phyloP scores from a whole-genome alignment of 345 rosid genomes.

The Arabidopsis arenosa region DNA sequence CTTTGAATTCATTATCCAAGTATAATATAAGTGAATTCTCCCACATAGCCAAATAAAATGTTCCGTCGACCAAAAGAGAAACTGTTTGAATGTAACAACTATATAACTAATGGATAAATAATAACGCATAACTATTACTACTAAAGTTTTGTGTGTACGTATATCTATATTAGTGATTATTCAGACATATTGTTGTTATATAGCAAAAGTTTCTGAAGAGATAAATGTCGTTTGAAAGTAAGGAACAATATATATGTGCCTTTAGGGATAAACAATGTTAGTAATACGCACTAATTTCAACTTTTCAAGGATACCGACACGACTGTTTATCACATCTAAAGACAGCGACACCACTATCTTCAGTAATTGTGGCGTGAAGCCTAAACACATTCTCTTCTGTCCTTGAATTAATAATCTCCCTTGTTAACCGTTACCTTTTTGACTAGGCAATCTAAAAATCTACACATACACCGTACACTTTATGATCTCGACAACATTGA shows the following conservation, averaged over 20 bases:
- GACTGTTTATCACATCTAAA: constrained; percentile 28
- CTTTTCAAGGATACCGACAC: constrained; percentile 25
- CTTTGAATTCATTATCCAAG: neutral
- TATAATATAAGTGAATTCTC: neutral
- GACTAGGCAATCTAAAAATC: neutral
- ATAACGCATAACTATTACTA: neutral
- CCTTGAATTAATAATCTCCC: neutral
- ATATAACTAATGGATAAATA: neutral
- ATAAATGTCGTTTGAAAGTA: constrained; percentile 23
- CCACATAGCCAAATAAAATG: constrained; percentile 7
- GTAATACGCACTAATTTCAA: constrained; percentile 25
- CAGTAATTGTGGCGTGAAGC: constrained; percentile 32
- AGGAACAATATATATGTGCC: constrained; percentile 24
- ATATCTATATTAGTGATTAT: too few species aligned
- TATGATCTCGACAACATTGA: neutral
- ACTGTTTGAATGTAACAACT: neutral
- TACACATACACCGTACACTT: neutral
- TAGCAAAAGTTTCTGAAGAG: constrained; percentile 17
- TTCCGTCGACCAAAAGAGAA: too few species aligned
- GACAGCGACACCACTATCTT: constrained; percentile 34
- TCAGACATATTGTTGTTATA: neutral
- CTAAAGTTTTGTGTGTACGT: neutral
- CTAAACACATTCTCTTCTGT: constrained; percentile 2
- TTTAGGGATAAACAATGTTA: constrained; percentile 35
- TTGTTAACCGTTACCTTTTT: constrained; percentile 4